These are phyloP conservation scores for Halophytophthora polymorphica DNA, from an alignment of 352 stramenopile genomes.

Conservation along the genomic window DNA sequence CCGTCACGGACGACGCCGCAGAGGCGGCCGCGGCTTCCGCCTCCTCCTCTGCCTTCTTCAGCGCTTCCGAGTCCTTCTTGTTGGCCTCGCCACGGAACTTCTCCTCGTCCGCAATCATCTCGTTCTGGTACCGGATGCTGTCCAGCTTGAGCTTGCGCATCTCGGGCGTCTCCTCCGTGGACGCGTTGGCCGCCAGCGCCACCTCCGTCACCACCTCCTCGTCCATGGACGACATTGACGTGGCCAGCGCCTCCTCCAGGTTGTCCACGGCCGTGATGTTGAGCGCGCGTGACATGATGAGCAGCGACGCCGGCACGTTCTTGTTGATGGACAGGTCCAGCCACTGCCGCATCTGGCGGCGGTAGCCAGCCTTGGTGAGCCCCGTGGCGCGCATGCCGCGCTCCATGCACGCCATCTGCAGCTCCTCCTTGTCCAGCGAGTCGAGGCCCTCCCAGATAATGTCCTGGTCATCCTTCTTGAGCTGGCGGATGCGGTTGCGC, in stretches of 20 bases:
- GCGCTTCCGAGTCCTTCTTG: slow-evolving; percentile 76
- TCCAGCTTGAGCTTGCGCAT: slow-evolving; percentile 87
- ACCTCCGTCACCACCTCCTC: slow-evolving; percentile 87
- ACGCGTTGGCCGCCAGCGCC: slow-evolving; percentile 71
- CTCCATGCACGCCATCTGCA: slow-evolving; percentile 96
- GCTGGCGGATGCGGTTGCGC: slow-evolving; percentile 89
- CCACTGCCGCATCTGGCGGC: slow-evolving; percentile 96
- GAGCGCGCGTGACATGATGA: slow-evolving; percentile 98
- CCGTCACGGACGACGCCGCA: slow-evolving; percentile 8
- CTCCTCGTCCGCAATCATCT: slow-evolving; percentile 91
- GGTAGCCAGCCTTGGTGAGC: slow-evolving; percentile 95
- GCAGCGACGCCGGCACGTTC: slow-evolving; percentile 96
- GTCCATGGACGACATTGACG: slow-evolving; percentile 87
- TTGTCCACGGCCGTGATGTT: slow-evolving; percentile 90
- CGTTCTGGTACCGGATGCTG: slow-evolving; percentile 95
- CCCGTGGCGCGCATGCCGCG: slow-evolving; percentile 96
- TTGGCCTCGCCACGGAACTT: slow-evolving; percentile 87
- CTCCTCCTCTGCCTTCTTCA: slow-evolving; percentile 76
- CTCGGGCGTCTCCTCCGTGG: slow-evolving; percentile 59
- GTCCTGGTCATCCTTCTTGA: slow-evolving; percentile 98
- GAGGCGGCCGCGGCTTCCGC: slow-evolving; percentile 25
- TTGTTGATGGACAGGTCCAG: slow-evolving; percentile 98
- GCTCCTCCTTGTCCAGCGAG: slow-evolving; percentile 97
- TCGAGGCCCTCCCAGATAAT: slow-evolving; percentile 99
- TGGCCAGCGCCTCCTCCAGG: slow-evolving; percentile 80